These are phyloP conservation scores for Deuterostichococcus epilithicus DNA, from an alignment of 139 green algal species.

Conservation along the genomic window DNA sequence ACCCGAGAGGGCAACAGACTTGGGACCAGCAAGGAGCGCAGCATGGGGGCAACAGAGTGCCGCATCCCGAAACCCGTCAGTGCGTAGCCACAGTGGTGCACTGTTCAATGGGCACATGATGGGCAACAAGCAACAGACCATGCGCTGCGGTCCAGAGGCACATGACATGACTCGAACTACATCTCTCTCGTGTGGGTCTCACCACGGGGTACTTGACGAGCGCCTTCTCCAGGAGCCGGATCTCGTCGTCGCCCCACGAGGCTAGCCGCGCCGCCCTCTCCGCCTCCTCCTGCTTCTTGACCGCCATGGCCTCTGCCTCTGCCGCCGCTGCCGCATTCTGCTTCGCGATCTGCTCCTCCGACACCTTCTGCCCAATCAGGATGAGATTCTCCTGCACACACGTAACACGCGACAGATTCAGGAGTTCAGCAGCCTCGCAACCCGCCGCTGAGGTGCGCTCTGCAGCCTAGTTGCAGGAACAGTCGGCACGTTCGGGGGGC, in stretches of 20 bases:
- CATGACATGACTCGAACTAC: not conserved
- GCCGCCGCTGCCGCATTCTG: constrained; percentile 18
- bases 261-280: constrained; percentile 16
- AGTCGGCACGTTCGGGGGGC: not conserved
- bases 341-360: constrained; percentile 17
- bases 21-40: too few relatives aligned
- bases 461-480: not conserved
- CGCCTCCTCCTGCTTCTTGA: constrained; percentile 29
- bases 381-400: constrained; percentile 10
- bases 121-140: too few relatives aligned
- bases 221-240: constrained; percentile 90
- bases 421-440: too few relatives aligned
- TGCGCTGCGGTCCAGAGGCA: too few relatives aligned
- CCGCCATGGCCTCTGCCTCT: constrained; percentile 19
- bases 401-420: too few relatives aligned
- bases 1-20: too few relatives aligned
- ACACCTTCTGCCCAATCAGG: constrained; percentile 3
- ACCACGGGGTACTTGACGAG: constrained; percentile 85
- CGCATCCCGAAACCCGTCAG: too few relatives aligned
- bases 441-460: too few relatives aligned
- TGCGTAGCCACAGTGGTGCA: too few relatives aligned
- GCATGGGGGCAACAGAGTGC: too few relatives aligned
- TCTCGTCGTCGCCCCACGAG: constrained; percentile 75
- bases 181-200: not conserved
- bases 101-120: too few relatives aligned